Evolutionary conservation across 2,329 filamentous ascomycete species (phyloP).

Genomic region (Pestalotiopsis sp.): DNA sequence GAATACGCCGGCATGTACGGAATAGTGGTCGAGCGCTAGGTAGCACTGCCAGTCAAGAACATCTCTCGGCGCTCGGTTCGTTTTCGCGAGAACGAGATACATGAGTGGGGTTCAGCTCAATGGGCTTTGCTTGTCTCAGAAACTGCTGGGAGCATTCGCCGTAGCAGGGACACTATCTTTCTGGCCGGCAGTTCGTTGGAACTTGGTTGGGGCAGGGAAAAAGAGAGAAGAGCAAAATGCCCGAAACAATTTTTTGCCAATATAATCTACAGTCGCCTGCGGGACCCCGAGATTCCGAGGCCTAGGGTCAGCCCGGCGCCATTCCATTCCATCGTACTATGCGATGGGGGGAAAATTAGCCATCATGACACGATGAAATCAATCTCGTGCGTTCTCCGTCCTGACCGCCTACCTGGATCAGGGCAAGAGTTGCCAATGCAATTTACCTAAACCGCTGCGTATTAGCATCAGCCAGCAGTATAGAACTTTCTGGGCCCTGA

Average conservation of each 20-base stretch:
- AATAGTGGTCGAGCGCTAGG: no score
- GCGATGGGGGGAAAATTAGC: neutral
- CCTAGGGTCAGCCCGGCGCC: neutral
- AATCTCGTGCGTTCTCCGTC: neutral
- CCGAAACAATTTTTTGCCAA: neutral
- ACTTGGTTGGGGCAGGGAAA: neutral
- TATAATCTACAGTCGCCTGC: neutral
- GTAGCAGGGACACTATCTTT: neutral
- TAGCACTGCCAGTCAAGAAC: no score
- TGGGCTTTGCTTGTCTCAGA: neutral
- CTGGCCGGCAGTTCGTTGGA: neutral
- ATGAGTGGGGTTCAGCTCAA: neutral
- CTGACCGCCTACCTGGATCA: neutral
- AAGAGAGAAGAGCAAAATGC: no score
- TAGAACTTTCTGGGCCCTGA: neutral
- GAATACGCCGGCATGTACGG: no score
- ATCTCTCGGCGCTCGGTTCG: neutral
- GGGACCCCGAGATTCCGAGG: constrained; percentile 9
- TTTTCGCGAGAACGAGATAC: neutral
- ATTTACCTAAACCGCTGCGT: neutral
- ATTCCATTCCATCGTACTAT: neutral
- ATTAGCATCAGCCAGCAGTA: neutral
- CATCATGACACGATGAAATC: constrained; percentile 9
- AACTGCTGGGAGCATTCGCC: neutral
- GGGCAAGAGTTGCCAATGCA: neutral